Evolutionary conservation across 805 yeast genomes (phyloP), one percentile per base, ranked within the genome.

Genomic region (Maudiozyma serrabonitensis): DNA sequence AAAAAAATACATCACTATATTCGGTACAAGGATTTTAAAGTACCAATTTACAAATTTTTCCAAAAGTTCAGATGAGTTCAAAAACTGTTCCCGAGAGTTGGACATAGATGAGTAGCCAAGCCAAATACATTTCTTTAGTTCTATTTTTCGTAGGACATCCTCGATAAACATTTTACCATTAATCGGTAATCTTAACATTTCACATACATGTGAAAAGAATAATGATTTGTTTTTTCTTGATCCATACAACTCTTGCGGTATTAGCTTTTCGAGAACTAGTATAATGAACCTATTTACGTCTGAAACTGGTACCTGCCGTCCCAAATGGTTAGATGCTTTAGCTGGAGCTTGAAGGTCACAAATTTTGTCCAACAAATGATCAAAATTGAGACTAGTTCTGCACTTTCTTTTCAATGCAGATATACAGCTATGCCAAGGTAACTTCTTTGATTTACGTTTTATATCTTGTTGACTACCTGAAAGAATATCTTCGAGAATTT

Each of bases 221-320:
- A 58, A 46, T 0, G 71, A 50, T 58, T 76, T 75, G 57, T 86
- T 86, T 13, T 57, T 52, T 2, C 53, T 56, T 2, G 76, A 61
- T 0, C 95, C 95, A 66, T 80, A 76, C 1, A 74, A 50, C 6
- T 69, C 72, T 0, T 55, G 21, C 0, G 89, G 86, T 21, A 84
- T 66, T 0, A 82, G 54, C 46, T 70, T 73, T 12, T 74, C 75
- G 4, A 79, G 48, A 0, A 81, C 47, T 0, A 69, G 57, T 1
- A 74, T 53, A 1, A 76, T 56, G 54, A 80, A 78, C 41, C 60
- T 65, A 0, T 74, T 54, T 0, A 84, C 79, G 0, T 52, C 41
- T 11, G 54, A 51, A 8, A 64, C 56, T 0, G 66, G 54, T 0
- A 74, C 63, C 1, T 70, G 63, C 21, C 63, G 47, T 0, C 65